Percentiles rank a stretch among this genome's conserved stretches.
These are phyloP conservation scores for Echria macrotheca DNA, from an alignment of 495 filamentous ascomycete genomes.

Conservation along the genomic window DNA sequence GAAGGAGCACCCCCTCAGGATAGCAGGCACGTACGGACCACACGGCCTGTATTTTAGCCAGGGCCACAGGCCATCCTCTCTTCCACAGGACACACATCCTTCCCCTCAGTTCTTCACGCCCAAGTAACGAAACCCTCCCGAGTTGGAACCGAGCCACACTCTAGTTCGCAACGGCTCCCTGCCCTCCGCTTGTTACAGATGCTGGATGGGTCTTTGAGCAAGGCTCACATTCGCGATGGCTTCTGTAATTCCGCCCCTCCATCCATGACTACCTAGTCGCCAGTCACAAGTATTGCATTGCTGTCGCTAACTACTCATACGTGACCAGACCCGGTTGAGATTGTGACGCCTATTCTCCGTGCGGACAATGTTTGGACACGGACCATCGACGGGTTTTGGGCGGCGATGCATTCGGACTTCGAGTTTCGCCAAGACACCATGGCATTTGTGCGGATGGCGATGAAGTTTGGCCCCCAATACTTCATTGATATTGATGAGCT, in stretches of 20 bases:
- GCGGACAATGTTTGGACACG: slow-evolving; percentile 5
- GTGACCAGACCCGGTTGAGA: slow-evolving; percentile 6
- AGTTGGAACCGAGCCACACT: no score
- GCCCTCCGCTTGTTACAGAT: no score
- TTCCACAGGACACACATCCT: no score
- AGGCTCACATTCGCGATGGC: slow-evolving; percentile 6
- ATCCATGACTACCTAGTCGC: background rate
- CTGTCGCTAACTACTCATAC: slow-evolving; percentile 4
- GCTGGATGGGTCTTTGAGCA: slow-evolving; percentile 7
- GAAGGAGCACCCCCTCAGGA: no score
- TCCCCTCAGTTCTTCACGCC: no score
- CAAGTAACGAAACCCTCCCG: no score
- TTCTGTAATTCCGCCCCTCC: slow-evolving; percentile 4
- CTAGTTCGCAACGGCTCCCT: no score
- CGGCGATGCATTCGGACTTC: slow-evolving; percentile 5
- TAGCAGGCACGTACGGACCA: no score
- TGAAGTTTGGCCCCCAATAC: slow-evolving; percentile 2
- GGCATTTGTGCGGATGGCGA: slow-evolving; percentile 4
- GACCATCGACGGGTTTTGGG: slow-evolving; percentile 7
- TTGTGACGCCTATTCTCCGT: slow-evolving; percentile 5
- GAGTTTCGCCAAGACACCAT: slow-evolving; percentile 7
- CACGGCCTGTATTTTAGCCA: no score
- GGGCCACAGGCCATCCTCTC: no score
- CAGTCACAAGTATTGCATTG: slow-evolving; percentile 3
- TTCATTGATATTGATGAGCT: slow-evolving; percentile 5